phyloP scores from a whole-genome alignment of 2,329 filamentous ascomycete species.

The Cladosporium oxysporum region DNA sequence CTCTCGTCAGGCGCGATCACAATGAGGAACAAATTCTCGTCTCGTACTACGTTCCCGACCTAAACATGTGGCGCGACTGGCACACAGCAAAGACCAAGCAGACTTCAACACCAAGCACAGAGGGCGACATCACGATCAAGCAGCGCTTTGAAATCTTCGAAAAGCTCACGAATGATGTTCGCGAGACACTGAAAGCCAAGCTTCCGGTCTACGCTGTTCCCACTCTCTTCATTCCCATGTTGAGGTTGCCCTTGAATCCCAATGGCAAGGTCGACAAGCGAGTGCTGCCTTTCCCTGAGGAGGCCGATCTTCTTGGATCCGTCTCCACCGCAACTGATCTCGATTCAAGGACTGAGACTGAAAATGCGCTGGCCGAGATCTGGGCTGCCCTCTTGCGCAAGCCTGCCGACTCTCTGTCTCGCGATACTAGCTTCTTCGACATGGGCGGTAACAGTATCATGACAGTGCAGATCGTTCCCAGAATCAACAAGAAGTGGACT shows the following conservation, averaged over 20 bases:
- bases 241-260: conserved; percentile 76
- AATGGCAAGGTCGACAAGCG: conserved; percentile 84
- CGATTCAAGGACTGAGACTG: conserved; percentile 57
- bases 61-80: conserved; percentile 71
- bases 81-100: conserved; percentile 49
- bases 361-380: conserved; percentile 67
- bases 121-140: conserved; percentile 20
- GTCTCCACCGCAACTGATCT: conserved; percentile 48
- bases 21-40: conserved; percentile 84
- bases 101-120: conserved; percentile 20
- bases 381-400: conserved; percentile 70
- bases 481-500: conserved; percentile 62
- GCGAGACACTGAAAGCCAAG: conserved; percentile 70
- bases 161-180: conserved; percentile 59
- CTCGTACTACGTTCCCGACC: conserved; percentile 86
- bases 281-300: conserved; percentile 77
- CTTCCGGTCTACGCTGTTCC: conserved; percentile 76
- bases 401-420: conserved; percentile 66
- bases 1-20: conserved; percentile 78
- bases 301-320: conserved; percentile 63
- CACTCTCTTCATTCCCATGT: conserved; percentile 70
- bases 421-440: conserved; percentile 72
- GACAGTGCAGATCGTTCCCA: conserved; percentile 77
- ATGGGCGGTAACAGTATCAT: conserved; percentile 78
- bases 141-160: conserved; percentile 52